Conservation (phyloP, 2,329 filamentous ascomycete species). For the Davidsoniella australis region DNA sequence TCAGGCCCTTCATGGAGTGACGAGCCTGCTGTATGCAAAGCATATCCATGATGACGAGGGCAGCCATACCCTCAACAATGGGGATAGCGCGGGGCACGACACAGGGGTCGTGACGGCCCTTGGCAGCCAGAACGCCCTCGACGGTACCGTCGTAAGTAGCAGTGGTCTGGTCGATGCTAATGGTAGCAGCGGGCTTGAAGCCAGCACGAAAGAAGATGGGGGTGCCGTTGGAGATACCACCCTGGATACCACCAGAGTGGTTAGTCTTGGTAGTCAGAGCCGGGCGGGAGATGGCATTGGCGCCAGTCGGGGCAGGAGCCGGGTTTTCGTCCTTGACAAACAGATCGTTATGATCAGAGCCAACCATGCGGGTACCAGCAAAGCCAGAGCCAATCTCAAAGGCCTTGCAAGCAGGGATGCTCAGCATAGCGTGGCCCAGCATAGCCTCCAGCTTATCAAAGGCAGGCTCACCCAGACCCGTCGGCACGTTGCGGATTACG, state of each 20-base stretch:
- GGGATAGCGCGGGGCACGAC: slow-evolving; percentile 78
- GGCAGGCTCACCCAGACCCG: slow-evolving; percentile 77
- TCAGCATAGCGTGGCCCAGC: slow-evolving; percentile 86
- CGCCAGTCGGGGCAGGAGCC: slow-evolving; percentile 25
- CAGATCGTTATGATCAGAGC: slow-evolving; percentile 82
- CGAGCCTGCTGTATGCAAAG: slow-evolving; percentile 63
- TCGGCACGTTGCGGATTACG: slow-evolving; percentile 71
- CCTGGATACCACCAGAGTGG: slow-evolving; percentile 88
- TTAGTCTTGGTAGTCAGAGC: slow-evolving; percentile 80
- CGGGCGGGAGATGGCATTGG: slow-evolving; percentile 26
- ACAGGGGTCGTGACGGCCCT: slow-evolving; percentile 87
- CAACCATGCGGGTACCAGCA: slow-evolving; percentile 66
- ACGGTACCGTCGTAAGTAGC: slow-evolving; percentile 55
- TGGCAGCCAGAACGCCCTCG: slow-evolving; percentile 68
- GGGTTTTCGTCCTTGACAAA: slow-evolving; percentile 37
- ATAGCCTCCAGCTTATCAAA: slow-evolving; percentile 92
- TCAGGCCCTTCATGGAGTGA: slow-evolving; percentile 17
- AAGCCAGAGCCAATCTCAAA: slow-evolving; percentile 95
- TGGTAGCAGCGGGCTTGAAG: slow-evolving; percentile 92
- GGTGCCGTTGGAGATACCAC: slow-evolving; percentile 85
- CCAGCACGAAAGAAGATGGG: slow-evolving; percentile 87
- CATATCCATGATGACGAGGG: slow-evolving; percentile 73
- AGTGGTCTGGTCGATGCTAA: slow-evolving; percentile 74
- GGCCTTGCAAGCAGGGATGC: slow-evolving; percentile 85
- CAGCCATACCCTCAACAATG: slow-evolving; percentile 83